Evolutionary conservation across 306 rosid genomes (phyloP).

Genomic region (Argentina anserina): DNA sequence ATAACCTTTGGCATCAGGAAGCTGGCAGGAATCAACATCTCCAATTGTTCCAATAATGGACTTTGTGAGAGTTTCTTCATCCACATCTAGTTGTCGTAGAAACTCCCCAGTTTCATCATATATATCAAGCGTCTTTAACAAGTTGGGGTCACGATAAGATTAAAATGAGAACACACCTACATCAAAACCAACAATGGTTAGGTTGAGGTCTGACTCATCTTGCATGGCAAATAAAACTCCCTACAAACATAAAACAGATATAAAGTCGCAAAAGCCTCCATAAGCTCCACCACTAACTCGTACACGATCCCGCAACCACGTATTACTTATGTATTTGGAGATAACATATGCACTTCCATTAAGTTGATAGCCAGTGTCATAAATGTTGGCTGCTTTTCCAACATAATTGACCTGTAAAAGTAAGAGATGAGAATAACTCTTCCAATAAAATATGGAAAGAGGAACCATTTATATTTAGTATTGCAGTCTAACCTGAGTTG

Average conservation of each 20-base stretch:
- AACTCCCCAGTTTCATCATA: slow-evolving; percentile 90
- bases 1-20: slow-evolving; percentile 99
- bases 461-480: slow-evolving; percentile 15
- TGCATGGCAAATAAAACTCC: slow-evolving; percentile 16
- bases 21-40: slow-evolving; percentile 92
- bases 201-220: slow-evolving; percentile 18
- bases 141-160: slow-evolving; percentile 96
- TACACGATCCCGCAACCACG: slow-evolving; percentile 99
- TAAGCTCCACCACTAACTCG: slow-evolving; percentile 99
- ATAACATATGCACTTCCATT: slow-evolving; percentile 91
- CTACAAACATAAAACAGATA: background rate
- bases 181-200: slow-evolving; percentile 27
- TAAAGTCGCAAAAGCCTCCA: slow-evolving; percentile 92
- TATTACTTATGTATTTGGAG: slow-evolving; percentile 78
- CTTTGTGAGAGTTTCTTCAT: slow-evolving; percentile 70
- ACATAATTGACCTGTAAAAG: slow-evolving; percentile 83
- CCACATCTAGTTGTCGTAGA: slow-evolving; percentile 68
- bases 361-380: slow-evolving; percentile 75
- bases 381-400: slow-evolving; percentile 87
- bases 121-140: slow-evolving; percentile 86
- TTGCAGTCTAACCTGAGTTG: slow-evolving; percentile 68
- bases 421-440: slow-evolving; percentile 28
- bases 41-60: slow-evolving; percentile 98
- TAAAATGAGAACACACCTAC: slow-evolving; percentile 89
- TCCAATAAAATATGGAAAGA: slow-evolving; percentile 16